Conservation (phyloP, 345 rosid species). For the Euclidium syriacum region DNA sequence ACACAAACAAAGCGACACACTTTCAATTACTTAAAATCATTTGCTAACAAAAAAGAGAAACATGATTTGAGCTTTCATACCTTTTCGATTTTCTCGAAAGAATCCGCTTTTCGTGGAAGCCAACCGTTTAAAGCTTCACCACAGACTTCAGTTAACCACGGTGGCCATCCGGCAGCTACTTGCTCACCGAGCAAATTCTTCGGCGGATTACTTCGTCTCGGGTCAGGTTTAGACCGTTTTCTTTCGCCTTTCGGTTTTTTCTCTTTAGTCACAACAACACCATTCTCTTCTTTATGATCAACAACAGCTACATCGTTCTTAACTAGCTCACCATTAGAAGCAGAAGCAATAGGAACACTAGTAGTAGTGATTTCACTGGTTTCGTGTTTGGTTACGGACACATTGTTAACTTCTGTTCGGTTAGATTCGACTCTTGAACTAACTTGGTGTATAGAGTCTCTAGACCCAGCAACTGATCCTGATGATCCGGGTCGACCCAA, state of each 20-base stretch:
- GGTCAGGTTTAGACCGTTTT: constrained; percentile 60
- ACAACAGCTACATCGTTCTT: constrained; percentile 46
- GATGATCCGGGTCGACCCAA: constrained; percentile 61
- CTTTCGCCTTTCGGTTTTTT: constrained; percentile 54
- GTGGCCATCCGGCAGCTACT: constrained; percentile 97
- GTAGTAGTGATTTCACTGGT: constrained; percentile 14
- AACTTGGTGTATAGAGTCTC: constrained; percentile 47
- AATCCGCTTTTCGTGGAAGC: constrained; percentile 90
- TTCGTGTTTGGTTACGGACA: constrained; percentile 29
- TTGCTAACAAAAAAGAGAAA: constrained; percentile 1
- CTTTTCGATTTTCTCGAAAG: constrained; percentile 97
- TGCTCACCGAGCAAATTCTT: constrained; percentile 75
- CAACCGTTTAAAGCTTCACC: constrained; percentile 94
- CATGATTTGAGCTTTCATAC: constrained; percentile 32
- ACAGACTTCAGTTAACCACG: constrained; percentile 84
- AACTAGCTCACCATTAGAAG: constrained; percentile 37
- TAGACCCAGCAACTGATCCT: constrained; percentile 56
- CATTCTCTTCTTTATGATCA: constrained; percentile 38
- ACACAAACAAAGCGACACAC: constrained; percentile 8
- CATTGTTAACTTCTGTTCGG: constrained; percentile 38
- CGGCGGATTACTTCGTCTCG: constrained; percentile 54
- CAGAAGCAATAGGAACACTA: not conserved
- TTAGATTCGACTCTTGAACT: constrained; percentile 41
- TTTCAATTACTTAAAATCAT: not conserved
- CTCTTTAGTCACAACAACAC: constrained; percentile 38